Percentiles rank a stretch among this genome's conserved stretches.
Conservation (phyloP, 202 grass and related monocot species). For the Hordeum pubiflorum region DNA sequence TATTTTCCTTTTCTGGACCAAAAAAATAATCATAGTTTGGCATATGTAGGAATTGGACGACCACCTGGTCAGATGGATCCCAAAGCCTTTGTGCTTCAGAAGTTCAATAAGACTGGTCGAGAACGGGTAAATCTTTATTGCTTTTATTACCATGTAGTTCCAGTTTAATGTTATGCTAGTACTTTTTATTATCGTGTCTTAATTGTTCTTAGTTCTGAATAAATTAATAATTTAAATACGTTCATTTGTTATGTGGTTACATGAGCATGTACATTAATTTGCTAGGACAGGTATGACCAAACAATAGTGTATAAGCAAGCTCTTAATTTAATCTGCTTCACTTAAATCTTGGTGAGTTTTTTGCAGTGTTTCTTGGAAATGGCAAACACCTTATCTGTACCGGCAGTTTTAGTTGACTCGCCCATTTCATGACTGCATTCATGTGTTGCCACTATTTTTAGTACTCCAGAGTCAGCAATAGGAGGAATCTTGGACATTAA, state of each 20-base stretch:
- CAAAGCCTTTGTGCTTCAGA: conserved; percentile 85
- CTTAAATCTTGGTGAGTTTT: background rate
- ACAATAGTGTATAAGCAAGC: background rate
- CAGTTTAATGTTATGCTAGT: conserved; percentile 10
- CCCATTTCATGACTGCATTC: background rate
- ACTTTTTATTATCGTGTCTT: background rate
- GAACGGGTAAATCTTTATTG: conserved; percentile 45
- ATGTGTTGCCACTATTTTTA: background rate
- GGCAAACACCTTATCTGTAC: background rate
- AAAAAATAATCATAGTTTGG: background rate
- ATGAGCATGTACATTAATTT: background rate
- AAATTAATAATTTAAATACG: background rate
- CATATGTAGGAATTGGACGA: conserved; percentile 62
- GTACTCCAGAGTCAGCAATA: background rate
- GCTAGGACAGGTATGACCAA: background rate
- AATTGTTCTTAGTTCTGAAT: background rate
- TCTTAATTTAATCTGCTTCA: background rate
- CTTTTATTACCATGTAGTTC: conserved; percentile 20
- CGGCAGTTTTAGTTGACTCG: background rate
- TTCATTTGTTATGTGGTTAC: background rate
- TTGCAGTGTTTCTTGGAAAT: background rate
- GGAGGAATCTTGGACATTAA: background rate
- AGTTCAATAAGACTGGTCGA: conserved; percentile 61
- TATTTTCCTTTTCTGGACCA: background rate
- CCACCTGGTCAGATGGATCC: conserved; percentile 91